Evolutionary conservation across 495 filamentous ascomycete genomes (phyloP).

Genomic region (Astrothelium subdiscretum): DNA sequence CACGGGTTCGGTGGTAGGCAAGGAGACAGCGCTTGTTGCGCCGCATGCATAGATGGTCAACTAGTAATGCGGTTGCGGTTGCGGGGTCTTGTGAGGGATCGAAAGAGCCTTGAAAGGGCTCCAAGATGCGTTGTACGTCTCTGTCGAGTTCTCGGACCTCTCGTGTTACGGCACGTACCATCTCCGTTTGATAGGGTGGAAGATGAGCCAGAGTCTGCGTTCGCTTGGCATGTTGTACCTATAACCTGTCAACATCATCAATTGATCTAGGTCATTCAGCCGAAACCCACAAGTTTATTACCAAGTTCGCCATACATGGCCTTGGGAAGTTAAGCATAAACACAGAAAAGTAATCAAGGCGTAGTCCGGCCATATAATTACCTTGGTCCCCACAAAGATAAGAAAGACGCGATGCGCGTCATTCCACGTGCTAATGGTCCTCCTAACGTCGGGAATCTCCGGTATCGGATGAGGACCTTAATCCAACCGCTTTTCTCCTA

Average conservation of each 20-base stretch:
- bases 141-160: conserved; percentile 93
- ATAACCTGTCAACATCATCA: neutral
- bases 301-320: conserved; percentile 85
- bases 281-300: conserved; percentile 50
- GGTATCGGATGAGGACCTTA: neutral
- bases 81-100: conserved; percentile 75
- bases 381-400: neutral
- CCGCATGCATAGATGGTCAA: conserved; percentile 89
- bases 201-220: conserved; percentile 80
- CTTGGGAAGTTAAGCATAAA: neutral
- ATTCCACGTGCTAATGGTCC: neutral
- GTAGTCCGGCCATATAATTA: neutral
- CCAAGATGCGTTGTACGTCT: conserved; percentile 68
- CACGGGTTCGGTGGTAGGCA: conserved; percentile 81
- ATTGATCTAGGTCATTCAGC: neutral
- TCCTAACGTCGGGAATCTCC: neutral
- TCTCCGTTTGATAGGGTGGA: conserved; percentile 86
- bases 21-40: conserved; percentile 93
- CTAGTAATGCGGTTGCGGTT: conserved; percentile 75
- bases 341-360: neutral
- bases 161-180: conserved; percentile 73
- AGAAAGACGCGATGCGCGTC: neutral
- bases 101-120: conserved; percentile 73
- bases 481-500: neutral
- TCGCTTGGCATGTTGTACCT: conserved; percentile 96